Conservation (phyloP, 495 filamentous ascomycete genomes). For the Penicillium paradoxum region DNA sequence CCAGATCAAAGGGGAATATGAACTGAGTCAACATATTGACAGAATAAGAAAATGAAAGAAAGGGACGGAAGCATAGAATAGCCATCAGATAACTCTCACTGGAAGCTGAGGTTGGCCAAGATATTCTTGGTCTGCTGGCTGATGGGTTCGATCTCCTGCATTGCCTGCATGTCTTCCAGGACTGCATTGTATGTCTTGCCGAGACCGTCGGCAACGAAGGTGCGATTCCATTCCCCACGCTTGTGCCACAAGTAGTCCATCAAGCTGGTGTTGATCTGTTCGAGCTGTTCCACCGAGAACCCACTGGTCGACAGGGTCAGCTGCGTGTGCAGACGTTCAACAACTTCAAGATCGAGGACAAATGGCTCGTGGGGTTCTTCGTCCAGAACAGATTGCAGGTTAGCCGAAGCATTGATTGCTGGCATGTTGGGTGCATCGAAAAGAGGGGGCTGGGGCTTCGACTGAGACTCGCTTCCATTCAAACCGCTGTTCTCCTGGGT, state of each 20-base stretch:
- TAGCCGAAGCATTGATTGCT: constrained; percentile 23
- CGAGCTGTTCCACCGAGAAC: constrained; percentile 86
- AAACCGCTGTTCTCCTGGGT: constrained; percentile 27
- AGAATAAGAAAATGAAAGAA: constrained; percentile 7
- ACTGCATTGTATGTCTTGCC: constrained; percentile 69
- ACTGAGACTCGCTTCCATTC: constrained; percentile 38
- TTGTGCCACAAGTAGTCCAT: constrained; percentile 85
- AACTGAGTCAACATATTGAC: constrained; percentile 7
- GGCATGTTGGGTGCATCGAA: constrained; percentile 37
- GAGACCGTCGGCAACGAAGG: constrained; percentile 57
- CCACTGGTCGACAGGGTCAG: constrained; percentile 66
- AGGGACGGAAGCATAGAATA: constrained; percentile 2
- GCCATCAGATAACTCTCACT: constrained; percentile 3
- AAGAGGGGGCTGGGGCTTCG: constrained; percentile 42
- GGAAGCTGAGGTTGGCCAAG: constrained; percentile 23
- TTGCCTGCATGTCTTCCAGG: constrained; percentile 71
- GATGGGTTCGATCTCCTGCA: constrained; percentile 51
- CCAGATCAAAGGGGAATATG: constrained; percentile 13
- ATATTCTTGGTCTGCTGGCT: constrained; percentile 39
- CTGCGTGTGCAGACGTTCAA: constrained; percentile 52
- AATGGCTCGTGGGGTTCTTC: constrained; percentile 39
- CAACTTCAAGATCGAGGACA: constrained; percentile 52
- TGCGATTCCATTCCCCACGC: constrained; percentile 75
- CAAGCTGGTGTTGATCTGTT: constrained; percentile 83
- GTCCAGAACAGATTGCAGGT: constrained; percentile 41